These are phyloP conservation scores for Stachybotrys chlorohalonatus DNA, from an alignment of 2,329 filamentous ascomycete species.

Conservation along the genomic window DNA sequence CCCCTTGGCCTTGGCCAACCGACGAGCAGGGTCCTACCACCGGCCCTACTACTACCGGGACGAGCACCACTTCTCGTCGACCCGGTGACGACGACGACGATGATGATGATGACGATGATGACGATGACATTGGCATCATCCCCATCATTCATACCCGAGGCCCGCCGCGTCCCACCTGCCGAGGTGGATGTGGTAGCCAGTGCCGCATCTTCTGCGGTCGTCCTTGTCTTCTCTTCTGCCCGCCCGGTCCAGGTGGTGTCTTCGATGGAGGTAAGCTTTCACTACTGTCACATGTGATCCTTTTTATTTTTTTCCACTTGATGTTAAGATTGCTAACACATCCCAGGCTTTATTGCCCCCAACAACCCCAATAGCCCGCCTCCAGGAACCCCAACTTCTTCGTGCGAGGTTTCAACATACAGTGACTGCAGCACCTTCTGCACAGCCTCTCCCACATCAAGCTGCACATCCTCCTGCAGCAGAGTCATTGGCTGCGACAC, in stretches of 20 bases:
- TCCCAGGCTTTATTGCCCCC: not conserved
- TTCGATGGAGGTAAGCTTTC: not conserved
- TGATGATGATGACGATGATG: not conserved
- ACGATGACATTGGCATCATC: not conserved
- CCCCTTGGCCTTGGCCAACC: not conserved
- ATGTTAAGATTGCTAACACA: too few species aligned
- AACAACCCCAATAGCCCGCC: not conserved
- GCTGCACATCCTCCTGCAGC: constrained; percentile 1
- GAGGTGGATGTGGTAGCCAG: not conserved
- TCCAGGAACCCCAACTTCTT: not conserved
- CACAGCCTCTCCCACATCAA: constrained; percentile 1
- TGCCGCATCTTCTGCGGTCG: not conserved
- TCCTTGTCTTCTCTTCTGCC: not conserved
- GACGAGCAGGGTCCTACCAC: too few species aligned
- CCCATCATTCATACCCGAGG: not conserved
- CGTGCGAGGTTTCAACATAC: not conserved
- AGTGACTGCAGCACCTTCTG: not conserved
- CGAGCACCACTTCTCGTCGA: too few species aligned
- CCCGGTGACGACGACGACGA: too few species aligned
- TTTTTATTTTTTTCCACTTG: too few species aligned
- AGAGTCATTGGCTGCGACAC: constrained; percentile 3
- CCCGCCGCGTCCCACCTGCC: not conserved
- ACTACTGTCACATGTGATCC: not conserved
- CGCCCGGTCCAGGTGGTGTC: too few species aligned
- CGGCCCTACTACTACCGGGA: too few species aligned